Evolutionary conservation across 148 eudicot species (phyloP).

Genomic region (Rhododendron williamsianum): DNA sequence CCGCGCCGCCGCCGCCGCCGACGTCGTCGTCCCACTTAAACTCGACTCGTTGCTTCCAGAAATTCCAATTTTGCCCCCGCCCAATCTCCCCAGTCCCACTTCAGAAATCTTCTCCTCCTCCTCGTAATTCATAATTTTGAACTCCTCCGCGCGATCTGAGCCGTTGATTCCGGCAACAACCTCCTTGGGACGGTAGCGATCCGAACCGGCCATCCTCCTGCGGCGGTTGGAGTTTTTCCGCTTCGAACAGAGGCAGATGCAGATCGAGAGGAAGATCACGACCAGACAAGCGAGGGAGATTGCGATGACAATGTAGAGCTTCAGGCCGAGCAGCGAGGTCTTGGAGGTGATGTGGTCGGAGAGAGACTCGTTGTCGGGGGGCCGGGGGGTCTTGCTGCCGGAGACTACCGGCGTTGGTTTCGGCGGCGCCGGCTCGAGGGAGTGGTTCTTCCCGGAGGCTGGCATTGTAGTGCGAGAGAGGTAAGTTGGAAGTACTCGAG

Average conservation of each 20-base stretch:
- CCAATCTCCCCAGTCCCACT: background rate
- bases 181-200: background rate
- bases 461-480: background rate
- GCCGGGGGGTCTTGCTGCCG: background rate
- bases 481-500: background rate
- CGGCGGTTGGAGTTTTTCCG: background rate
- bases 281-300: background rate
- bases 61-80: background rate
- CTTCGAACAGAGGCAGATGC: background rate
- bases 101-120: background rate
- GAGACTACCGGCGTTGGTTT: background rate
- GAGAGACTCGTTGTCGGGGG: background rate
- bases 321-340: background rate
- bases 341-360: background rate
- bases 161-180: background rate
- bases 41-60: background rate
- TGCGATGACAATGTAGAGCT: background rate
- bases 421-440: background rate
- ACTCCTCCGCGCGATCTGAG: background rate
- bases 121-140: background rate
- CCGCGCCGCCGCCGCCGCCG: constrained; percentile 18
- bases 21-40: background rate
- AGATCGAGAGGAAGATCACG: background rate
- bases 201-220: background rate
- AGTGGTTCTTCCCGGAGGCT: background rate